Evolutionary conservation across 257 asterid species (phyloP).

Genomic region (Ilex aquifolium): DNA sequence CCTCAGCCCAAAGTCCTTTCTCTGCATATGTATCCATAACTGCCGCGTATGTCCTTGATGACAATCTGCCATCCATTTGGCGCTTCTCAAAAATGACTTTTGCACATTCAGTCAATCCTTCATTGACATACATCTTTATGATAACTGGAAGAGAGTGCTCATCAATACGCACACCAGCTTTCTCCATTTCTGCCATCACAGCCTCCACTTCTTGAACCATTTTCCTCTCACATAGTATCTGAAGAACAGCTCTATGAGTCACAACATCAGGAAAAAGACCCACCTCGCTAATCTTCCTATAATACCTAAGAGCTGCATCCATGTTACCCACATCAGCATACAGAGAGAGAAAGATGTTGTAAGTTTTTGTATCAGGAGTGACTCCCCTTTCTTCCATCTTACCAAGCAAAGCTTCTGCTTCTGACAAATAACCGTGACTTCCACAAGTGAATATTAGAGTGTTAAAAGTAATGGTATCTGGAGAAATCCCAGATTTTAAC

Average conservation of each 20-base stretch:
- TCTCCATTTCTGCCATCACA: slow-evolving; percentile 69
- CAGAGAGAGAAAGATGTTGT: slow-evolving; percentile 61
- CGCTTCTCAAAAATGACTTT: slow-evolving; percentile 41
- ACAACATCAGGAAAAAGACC: slow-evolving; percentile 87
- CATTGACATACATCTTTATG: slow-evolving; percentile 59
- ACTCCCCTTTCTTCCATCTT: slow-evolving; percentile 81
- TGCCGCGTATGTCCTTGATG: slow-evolving; percentile 67
- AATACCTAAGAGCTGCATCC: slow-evolving; percentile 54
- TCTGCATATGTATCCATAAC: slow-evolving; percentile 79
- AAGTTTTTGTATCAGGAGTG: slow-evolving; percentile 79
- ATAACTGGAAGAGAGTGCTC: slow-evolving; percentile 72
- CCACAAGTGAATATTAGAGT: slow-evolving; percentile 88
- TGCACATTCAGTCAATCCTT: slow-evolving; percentile 54
- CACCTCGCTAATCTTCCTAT: slow-evolving; percentile 59
- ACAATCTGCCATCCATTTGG: slow-evolving; percentile 35
- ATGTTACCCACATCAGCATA: slow-evolving; percentile 55
- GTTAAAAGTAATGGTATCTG: slow-evolving; percentile 74
- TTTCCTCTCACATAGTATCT: slow-evolving; percentile 50
- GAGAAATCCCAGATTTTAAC: slow-evolving; percentile 69
- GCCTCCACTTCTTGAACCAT: slow-evolving; percentile 71
- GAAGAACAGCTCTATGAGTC: slow-evolving; percentile 59
- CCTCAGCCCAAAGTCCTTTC: slow-evolving; percentile 77
- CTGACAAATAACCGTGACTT: slow-evolving; percentile 64
- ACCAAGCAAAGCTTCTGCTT: slow-evolving; percentile 71
- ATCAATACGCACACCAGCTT: slow-evolving; percentile 38